These are phyloP conservation scores for Candida sp. DNA, from an alignment of 1,139 yeast genomes.

Conservation along the genomic window DNA sequence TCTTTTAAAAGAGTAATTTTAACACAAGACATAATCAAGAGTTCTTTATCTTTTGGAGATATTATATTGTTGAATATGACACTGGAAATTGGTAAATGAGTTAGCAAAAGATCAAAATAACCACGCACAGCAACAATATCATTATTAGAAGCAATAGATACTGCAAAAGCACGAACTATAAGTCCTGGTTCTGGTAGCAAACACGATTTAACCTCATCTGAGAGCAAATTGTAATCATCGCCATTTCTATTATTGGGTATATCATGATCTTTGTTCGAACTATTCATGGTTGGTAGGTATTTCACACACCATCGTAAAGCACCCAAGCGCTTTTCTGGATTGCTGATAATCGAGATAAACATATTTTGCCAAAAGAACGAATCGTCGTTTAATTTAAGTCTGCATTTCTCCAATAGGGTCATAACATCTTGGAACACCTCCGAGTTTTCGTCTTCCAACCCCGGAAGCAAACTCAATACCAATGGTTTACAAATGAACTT, in stretches of 20 bases:
- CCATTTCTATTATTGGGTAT: constrained; percentile 13
- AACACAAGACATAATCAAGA: constrained; percentile 62
- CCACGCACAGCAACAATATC: constrained; percentile 83
- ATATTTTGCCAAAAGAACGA: constrained; percentile 83
- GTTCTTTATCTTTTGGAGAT: constrained; percentile 50
- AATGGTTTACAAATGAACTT: constrained; percentile 63
- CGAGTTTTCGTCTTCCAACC: constrained; percentile 88
- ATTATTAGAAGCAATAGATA: constrained; percentile 51
- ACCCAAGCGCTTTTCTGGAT: constrained; percentile 78
- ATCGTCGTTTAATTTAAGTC: constrained; percentile 59
- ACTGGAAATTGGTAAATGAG: constrained; percentile 64
- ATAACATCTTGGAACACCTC: constrained; percentile 70
- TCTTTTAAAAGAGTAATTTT: constrained; percentile 74
- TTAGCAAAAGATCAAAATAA: constrained; percentile 73
- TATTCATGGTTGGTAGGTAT: constrained; percentile 49
- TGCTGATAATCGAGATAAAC: constrained; percentile 70
- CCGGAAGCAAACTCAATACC: constrained; percentile 73
- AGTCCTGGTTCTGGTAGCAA: constrained; percentile 79
- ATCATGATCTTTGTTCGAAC: constrained; percentile 4
- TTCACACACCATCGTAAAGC: constrained; percentile 75
- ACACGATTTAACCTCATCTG: constrained; percentile 57
- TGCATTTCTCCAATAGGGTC: constrained; percentile 57
- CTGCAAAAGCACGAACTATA: constrained; percentile 67
- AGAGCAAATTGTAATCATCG: constrained; percentile 9
- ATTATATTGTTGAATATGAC: constrained; percentile 50